Conservation (phyloP, 495 filamentous ascomycete species). For the Aspergillus carlsbadensis region DNA sequence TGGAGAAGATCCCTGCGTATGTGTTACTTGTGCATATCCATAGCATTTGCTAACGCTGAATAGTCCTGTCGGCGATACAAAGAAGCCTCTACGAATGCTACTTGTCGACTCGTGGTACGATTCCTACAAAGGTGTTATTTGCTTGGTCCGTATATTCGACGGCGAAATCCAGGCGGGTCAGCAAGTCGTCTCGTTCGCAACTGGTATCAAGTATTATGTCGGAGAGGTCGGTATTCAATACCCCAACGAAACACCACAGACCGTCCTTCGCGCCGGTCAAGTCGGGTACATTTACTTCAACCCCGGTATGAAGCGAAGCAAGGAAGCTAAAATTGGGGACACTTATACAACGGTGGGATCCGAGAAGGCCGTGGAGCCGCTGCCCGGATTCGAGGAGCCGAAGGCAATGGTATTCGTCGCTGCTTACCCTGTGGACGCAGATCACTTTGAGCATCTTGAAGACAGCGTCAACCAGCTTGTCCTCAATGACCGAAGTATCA, state of each 20-base stretch:
- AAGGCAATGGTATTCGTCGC: constrained; percentile 99
- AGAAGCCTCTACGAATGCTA: constrained; percentile 73
- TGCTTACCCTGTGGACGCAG: constrained; percentile 88
- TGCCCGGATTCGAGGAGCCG: constrained; percentile 94
- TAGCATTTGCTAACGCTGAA: constrained; percentile 17
- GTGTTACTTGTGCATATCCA: constrained; percentile 17
- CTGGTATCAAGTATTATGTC: constrained; percentile 81
- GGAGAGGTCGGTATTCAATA: constrained; percentile 98
- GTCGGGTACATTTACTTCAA: constrained; percentile 97
- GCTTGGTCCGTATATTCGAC: constrained; percentile 90
- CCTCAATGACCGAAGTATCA: constrained; percentile 93
- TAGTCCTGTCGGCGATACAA: constrained; percentile 68
- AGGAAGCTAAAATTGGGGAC: constrained; percentile 94
- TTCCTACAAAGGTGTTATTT: constrained; percentile 88
- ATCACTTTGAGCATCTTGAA: constrained; percentile 81
- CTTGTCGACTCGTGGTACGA: constrained; percentile 99
- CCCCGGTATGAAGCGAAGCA: constrained; percentile 93
- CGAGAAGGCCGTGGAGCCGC: constrained; percentile 73
- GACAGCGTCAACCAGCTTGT: constrained; percentile 94
- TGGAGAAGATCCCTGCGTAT: constrained; percentile 76
- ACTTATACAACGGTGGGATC: constrained; percentile 85
- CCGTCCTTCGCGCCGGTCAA: constrained; percentile 79
- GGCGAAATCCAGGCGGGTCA: constrained; percentile 81
- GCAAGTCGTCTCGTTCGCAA: constrained; percentile 79
- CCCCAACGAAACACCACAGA: constrained; percentile 81